phyloP scores from a whole-genome alignment of 2,329 filamentous ascomycete species.

The Xylariales sp. region DNA sequence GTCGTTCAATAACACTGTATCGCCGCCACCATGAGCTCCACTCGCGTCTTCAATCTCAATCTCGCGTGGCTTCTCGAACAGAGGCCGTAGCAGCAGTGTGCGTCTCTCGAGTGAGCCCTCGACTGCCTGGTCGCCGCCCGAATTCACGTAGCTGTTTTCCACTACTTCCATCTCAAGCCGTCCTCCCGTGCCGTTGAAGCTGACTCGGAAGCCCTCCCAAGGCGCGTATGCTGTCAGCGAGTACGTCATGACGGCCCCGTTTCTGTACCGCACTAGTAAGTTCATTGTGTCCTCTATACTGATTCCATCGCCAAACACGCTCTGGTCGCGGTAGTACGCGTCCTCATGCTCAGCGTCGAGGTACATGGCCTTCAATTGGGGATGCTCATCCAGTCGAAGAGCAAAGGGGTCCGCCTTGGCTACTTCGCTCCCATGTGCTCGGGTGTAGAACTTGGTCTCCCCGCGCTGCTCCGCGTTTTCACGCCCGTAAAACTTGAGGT shows the following conservation, averaged over 20 bases:
- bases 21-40: slow-evolving; percentile 71
- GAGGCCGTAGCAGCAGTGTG: slow-evolving; percentile 61
- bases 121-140: slow-evolving; percentile 66
- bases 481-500: slow-evolving; percentile 69
- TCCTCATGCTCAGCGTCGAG: slow-evolving; percentile 73
- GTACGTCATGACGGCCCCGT: slow-evolving; percentile 69
- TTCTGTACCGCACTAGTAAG: slow-evolving; percentile 67
- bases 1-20: slow-evolving; percentile 67
- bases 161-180: slow-evolving; percentile 71
- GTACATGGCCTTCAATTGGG: slow-evolving; percentile 68
- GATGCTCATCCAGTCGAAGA: slow-evolving; percentile 63
- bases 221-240: slow-evolving; percentile 70
- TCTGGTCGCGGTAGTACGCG: slow-evolving; percentile 70
- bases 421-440: slow-evolving; percentile 58
- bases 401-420: slow-evolving; percentile 69
- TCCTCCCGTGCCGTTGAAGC: slow-evolving; percentile 69
- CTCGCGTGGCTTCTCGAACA: slow-evolving; percentile 68
- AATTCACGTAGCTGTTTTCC: slow-evolving; percentile 71
- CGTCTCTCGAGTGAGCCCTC: slow-evolving; percentile 65
- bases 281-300: slow-evolving; percentile 74
- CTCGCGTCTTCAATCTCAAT: slow-evolving; percentile 63
- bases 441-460: slow-evolving; percentile 61
- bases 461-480: slow-evolving; percentile 70
- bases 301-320: slow-evolving; percentile 71
- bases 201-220: slow-evolving; percentile 70